These are phyloP conservation scores for Myxozyma mucilagina DNA, from an alignment of 805 yeast genomes.

Conservation along the genomic window DNA sequence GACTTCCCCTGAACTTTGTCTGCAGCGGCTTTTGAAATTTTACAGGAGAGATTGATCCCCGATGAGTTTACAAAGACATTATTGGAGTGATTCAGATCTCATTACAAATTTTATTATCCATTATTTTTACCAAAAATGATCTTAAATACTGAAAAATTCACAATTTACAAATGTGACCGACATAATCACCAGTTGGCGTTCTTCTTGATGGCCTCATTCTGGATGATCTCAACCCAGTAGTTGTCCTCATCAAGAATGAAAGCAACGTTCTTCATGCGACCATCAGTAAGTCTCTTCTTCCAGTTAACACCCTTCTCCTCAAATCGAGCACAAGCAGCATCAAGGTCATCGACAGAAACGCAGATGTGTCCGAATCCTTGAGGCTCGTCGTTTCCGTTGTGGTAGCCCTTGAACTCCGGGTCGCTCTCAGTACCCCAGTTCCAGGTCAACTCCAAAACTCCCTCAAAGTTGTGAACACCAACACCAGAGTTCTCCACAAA, in stretches of 20 bases:
- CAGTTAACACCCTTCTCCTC: constrained; percentile 51
- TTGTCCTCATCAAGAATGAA: constrained; percentile 88
- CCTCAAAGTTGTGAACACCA: constrained; percentile 50
- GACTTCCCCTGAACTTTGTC: not conserved
- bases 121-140: not conserved
- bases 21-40: no score
- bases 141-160: not conserved
- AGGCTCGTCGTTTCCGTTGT: constrained; percentile 75
- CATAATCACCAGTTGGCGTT: constrained; percentile 21
- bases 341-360: constrained; percentile 64
- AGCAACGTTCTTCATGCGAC: constrained; percentile 63
- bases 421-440: constrained; percentile 95
- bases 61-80: not conserved
- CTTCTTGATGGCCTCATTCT: constrained; percentile 28
- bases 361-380: constrained; percentile 90
- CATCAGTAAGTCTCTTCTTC: constrained; percentile 47
- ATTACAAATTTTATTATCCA: not conserved
- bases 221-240: constrained; percentile 73
- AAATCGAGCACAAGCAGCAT: constrained; percentile 54
- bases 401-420: constrained; percentile 67
- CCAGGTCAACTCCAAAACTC: constrained; percentile 85
- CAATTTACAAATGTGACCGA: not conserved
- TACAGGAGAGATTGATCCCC: not conserved
- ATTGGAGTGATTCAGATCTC: not conserved
- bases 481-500: constrained; percentile 46